Evolutionary conservation across 164 flowering plant genomes (phyloP).

Genomic region (Euptelea pleiosperma): DNA sequence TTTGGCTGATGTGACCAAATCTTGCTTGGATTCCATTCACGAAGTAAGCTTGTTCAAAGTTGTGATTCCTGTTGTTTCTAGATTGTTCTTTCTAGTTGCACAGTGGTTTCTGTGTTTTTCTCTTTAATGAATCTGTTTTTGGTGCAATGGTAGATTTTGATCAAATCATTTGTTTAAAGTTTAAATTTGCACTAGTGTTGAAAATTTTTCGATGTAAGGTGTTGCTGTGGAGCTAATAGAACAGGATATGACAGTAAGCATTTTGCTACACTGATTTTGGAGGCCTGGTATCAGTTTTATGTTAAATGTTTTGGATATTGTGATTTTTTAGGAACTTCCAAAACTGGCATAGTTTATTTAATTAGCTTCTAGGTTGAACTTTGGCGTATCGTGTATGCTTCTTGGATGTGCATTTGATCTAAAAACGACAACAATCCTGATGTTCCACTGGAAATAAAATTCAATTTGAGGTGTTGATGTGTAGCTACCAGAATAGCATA

Average conservation of each 20-base stretch:
- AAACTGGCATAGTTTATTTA: background rate
- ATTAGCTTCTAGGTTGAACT: background rate
- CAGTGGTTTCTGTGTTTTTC: background rate
- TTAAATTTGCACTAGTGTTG: background rate
- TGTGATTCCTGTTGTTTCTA: background rate
- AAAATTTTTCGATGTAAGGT: background rate
- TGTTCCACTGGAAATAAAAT: too few species aligned
- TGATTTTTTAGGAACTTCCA: background rate
- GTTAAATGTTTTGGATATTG: background rate
- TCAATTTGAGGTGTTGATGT: background rate
- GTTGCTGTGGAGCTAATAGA: too few species aligned
- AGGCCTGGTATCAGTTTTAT: background rate
- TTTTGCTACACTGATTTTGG: too few species aligned
- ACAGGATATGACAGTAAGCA: too few species aligned
- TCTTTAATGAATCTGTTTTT: background rate
- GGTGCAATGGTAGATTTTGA: background rate
- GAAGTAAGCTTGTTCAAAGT: slow-evolving; percentile 21
- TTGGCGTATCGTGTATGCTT: background rate
- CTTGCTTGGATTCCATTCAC: slow-evolving; percentile 31
- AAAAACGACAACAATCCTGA: too few species aligned
- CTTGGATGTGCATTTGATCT: background rate
- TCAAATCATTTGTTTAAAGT: background rate
- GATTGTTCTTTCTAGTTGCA: background rate
- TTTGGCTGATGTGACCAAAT: slow-evolving; percentile 21
- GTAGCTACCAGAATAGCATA: too few species aligned